Base-by-base conservation (phyloP, 1,139 yeast species). In the Kodamaea anthophila region DNA sequence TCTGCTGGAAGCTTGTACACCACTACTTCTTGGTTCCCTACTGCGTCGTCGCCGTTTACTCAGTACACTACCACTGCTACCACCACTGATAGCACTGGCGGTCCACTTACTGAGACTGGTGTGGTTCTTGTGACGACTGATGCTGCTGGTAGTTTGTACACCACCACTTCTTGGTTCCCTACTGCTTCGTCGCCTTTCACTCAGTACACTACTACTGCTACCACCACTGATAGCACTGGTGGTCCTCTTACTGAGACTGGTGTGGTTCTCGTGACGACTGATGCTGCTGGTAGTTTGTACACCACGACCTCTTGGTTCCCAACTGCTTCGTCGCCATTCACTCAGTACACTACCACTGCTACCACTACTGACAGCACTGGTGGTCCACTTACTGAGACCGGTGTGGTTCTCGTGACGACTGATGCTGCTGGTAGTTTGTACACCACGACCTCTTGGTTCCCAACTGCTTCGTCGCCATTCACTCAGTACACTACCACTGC, bases 71-170 rank as follows among this genome's bases (percentile, higher is more conserved):
- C 33, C 9, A 30, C 33, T 10, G 6, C 15, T 13, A 14, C 23
- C 9, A 21, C 24, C 13, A 26, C 29, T 4, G 9, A 26, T 19
- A 5, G 23, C 8, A 18, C 5, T 20, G 29, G 29, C 4, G 9
- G 11, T 13, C 6, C 23, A n/a, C 13, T 14, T 9, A 44, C 49
- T 9, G 37, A 34, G 13, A 32, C 41, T 15, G 48, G 38, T 16
- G 37, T 34, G 13, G 46, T 43, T 10, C 12, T 30, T 20, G 39
- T 43, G 9, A 4, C 22, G 15, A 25, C 28, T 18, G 13, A 25
- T 13, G 11, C 23, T 5, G 23, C 22, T 12, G 28, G 28, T 5
- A 8, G n/a, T 10, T 18, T 18, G 21, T 12, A 18, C 13, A 18
- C 28, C 5, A 12, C 28, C 9, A 24, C 26, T n/a, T 24, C 26